phyloP scores from a whole-genome alignment of 129 eudicot species.

The Deinandra increscens region DNA sequence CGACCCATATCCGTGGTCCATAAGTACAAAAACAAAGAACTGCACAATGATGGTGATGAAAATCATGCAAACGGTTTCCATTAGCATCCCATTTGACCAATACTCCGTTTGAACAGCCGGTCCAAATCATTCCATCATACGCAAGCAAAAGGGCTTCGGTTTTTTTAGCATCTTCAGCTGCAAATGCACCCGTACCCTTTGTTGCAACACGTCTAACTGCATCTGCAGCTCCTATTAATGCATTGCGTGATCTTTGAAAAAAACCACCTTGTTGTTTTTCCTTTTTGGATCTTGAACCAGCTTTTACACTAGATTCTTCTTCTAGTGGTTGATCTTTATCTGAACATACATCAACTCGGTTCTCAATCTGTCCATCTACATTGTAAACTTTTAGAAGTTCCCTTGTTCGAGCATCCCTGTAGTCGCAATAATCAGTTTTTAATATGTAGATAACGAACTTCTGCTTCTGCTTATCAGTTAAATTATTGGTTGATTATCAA shows the following conservation, averaged over 20 bases:
- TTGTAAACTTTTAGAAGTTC: conserved; percentile 86
- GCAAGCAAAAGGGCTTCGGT: conserved; percentile 82
- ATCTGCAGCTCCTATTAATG: conserved; percentile 97
- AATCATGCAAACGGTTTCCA: conserved; percentile 79
- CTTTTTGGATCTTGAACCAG: conserved; percentile 65
- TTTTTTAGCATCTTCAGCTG: conserved; percentile 72
- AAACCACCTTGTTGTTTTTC: conserved; percentile 76
- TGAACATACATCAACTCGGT: conserved; percentile 63
- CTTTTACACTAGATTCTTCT: conserved; percentile 74
- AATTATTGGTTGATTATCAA: background rate
- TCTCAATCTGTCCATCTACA: conserved; percentile 86
- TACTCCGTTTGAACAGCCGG: conserved; percentile 82
- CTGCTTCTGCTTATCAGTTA: background rate
- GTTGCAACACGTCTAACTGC: conserved; percentile 98
- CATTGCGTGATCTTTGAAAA: conserved; percentile 87
- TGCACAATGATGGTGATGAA: conserved; percentile 75
- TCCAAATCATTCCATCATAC: conserved; percentile 85
- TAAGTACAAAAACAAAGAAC: conserved; percentile 78
- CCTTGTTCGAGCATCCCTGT: conserved; percentile 97
- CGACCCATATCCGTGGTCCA: conserved; percentile 83
- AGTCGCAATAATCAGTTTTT: conserved; percentile 5
- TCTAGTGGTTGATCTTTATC: conserved; percentile 71
- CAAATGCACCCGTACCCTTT: conserved; percentile 77
- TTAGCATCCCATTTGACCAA: conserved; percentile 94
- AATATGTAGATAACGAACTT: background rate